Evolutionary conservation across 148 eudicot genomes (phyloP).

Genomic region (Agrostemma githago): DNA sequence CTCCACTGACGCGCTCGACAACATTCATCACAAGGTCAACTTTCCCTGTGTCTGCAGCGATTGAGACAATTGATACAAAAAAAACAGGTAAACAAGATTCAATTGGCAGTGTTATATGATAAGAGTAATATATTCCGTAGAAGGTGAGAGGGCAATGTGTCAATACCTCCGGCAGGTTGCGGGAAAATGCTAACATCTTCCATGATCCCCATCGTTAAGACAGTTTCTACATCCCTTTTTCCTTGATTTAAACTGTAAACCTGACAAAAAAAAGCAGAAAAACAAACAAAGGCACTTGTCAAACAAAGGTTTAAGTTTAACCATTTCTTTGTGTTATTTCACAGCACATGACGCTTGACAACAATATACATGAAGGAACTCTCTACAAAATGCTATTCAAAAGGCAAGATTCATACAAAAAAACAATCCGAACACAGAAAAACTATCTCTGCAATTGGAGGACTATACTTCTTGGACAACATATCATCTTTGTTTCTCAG

Average conservation of each 20-base stretch:
- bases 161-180: conserved; percentile 96
- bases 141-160: not conserved
- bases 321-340: not conserved
- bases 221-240: conserved; percentile 91
- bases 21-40: conserved; percentile 93
- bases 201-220: conserved; percentile 94
- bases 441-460: not conserved
- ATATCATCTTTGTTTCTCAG: not conserved
- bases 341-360: conserved; percentile 1
- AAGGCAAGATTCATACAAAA: not conserved
- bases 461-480: not conserved
- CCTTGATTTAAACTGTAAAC: conserved; percentile 99
- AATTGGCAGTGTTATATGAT: not conserved
- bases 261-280: conserved; percentile 33
- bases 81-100: not conserved
- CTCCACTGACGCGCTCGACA: conserved; percentile 96
- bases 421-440: not conserved
- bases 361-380: not conserved
- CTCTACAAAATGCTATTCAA: not conserved
- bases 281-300: not conserved
- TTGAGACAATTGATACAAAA: not conserved
- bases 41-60: conserved; percentile 72
- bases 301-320: not conserved
- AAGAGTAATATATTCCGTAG: not conserved
- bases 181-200: conserved; percentile 97